Percentiles rank a stretch among this genome's conserved stretches.
Evolutionary conservation across 73 alveolate species (phyloP).

Genomic region (Diophrys appendiculata): DNA sequence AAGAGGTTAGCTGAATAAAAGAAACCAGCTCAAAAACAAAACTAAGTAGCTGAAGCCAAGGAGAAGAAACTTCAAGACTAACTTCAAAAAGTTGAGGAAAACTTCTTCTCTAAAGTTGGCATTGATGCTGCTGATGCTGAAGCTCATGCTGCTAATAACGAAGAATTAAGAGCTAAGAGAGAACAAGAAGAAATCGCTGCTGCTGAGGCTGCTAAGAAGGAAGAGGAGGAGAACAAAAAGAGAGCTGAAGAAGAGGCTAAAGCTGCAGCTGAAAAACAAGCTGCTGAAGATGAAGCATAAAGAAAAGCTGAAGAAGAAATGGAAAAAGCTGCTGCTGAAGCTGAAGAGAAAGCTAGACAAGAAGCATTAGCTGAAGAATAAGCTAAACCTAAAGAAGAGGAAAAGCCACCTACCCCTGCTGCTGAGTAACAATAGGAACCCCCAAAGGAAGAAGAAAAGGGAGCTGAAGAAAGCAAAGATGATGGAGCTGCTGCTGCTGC

Average conservation of each 20-base stretch:
- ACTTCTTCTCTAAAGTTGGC: slow-evolving; percentile 41
- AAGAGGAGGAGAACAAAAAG: slow-evolving; percentile 3
- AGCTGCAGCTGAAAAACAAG: slow-evolving; percentile 4
- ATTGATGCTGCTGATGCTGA: slow-evolving; percentile 19
- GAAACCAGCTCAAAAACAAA: slow-evolving; percentile 42
- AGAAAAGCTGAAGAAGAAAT: too few relatives aligned
- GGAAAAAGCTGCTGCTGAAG: too few relatives aligned
- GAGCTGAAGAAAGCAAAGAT: not conserved
- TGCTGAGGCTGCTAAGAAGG: slow-evolving; percentile 5
- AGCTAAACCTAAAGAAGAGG: not conserved
- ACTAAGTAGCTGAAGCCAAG: slow-evolving; percentile 38
- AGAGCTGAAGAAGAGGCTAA: slow-evolving; percentile 4
- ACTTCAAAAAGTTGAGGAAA: slow-evolving; percentile 34
- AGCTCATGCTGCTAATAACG: not conserved
- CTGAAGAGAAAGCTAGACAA: not conserved
- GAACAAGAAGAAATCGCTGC: slow-evolving; percentile 19
- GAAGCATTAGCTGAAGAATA: not conserved
- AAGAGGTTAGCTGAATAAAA: slow-evolving; percentile 71
- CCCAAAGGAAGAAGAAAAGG: not conserved
- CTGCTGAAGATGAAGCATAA: too few relatives aligned
- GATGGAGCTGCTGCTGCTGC: too few relatives aligned
- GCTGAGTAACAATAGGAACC: not conserved
- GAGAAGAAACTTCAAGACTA: slow-evolving; percentile 27
- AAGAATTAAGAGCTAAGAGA: slow-evolving; percentile 4
- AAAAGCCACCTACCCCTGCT: not conserved